Evolutionary conservation across 2,329 filamentous ascomycete genomes (phyloP), one percentile per base, ranked within the genome.

Genomic region (Penicillium thymicola): DNA sequence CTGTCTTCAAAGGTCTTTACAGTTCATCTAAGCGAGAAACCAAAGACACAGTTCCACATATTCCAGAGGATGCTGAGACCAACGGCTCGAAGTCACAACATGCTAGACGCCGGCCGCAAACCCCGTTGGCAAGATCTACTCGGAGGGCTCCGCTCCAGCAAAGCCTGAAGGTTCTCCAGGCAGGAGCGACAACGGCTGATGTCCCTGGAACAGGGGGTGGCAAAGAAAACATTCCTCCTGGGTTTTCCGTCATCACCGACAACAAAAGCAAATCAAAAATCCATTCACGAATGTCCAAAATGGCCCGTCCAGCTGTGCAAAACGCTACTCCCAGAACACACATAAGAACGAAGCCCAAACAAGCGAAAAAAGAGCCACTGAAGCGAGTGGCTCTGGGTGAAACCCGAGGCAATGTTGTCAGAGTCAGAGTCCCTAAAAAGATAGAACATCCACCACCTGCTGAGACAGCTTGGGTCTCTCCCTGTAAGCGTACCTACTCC

Each of bases 221-320:
- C 6, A 88, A 88, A 63, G 85, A 87, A 67, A 88, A 87, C 59
- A 65, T 85, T 5, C 83, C 83, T 14, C 85, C 84, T 1, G 79
- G 78, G 4, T 51, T 60, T 32, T 30, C 65, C 13, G 37, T 53
- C 36, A 53, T 59, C 11, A 46, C 61, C 45, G 67, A 69, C 32
- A 58, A 54, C 2, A 67, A 66, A 32, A 43, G 40, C 14, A 53
- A 55, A 11, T 6, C 23, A 13, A n/a, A 18, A n/a, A 28, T 5
- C 9, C n/a, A 30, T 16, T 14, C 32, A 11, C 21, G 43, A 4
- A 55, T 52, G 9, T 27, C 55, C 9, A 54, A 44, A 25, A 44
- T 25, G 11, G 23, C 27, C 18, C 58, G 48, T 36, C 36, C n/a
- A 28, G 11, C 11, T 13, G 2, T 13, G 9, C 32, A n/a, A 51